phyloP scores from a whole-genome alignment of 176 grass and related monocot genomes.

The Chloris gayana region DNA sequence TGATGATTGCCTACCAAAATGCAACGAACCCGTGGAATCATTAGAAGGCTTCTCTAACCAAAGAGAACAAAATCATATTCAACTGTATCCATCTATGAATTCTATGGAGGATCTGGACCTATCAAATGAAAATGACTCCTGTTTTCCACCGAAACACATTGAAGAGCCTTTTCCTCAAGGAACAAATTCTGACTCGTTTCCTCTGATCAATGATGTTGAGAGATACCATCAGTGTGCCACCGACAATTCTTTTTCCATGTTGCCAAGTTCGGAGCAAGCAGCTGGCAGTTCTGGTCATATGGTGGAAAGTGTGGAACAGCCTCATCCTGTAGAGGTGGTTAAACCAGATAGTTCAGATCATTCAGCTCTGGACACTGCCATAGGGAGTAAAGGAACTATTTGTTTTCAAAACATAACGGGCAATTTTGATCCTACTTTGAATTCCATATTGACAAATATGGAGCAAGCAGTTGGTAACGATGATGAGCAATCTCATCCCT shows the following conservation, averaged over 20 bases:
- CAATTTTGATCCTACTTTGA: conserved; percentile 5
- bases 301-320: background rate
- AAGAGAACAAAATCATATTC: background rate
- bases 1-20: conserved; percentile 25
- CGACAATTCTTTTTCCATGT: background rate
- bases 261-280: background rate
- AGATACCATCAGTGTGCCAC: background rate
- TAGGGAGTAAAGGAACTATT: conserved; percentile 1
- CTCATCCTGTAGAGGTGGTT: background rate
- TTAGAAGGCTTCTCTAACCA: background rate
- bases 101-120: background rate
- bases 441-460: background rate
- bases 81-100: conserved; percentile 12
- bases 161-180: conserved; percentile 20
- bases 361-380: conserved; percentile 8
- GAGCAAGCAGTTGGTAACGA: too few relatives aligned
- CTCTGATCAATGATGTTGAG: conserved; percentile 21
- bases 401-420: background rate
- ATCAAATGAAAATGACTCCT: background rate
- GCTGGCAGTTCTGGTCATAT: background rate
- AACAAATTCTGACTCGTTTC: background rate
- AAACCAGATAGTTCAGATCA: conserved; percentile 12
- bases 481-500: too few relatives aligned
- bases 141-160: conserved; percentile 4
- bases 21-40: background rate